A percentile compares a stretch with the other conserved stretches of the same genome.
These are phyloP conservation scores for Aspergillus intermedius DNA, from an alignment of 2,329 filamentous ascomycete species.

Conservation along the genomic window DNA sequence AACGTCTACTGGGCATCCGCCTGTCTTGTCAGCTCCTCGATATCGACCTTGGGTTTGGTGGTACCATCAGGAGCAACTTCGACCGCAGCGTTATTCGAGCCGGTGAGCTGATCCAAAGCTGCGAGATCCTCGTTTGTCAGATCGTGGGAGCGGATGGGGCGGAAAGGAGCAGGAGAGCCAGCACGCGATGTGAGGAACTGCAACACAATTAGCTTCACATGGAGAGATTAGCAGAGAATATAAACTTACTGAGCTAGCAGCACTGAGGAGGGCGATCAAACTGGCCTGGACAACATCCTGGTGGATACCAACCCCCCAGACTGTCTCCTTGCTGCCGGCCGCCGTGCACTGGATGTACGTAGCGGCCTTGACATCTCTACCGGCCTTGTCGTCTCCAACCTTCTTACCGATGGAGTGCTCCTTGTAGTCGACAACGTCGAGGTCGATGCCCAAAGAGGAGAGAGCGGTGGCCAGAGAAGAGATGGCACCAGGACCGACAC, in stretches of 20 bases:
- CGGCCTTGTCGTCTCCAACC: conserved; percentile 33
- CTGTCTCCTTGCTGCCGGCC: conserved; percentile 52
- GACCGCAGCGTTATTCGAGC: conserved; percentile 14
- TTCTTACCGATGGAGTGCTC: conserved; percentile 75
- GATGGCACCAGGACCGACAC: conserved; percentile 82
- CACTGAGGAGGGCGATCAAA: conserved; percentile 76
- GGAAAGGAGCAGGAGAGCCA: conserved; percentile 60
- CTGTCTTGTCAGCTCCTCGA: conserved; percentile 32
- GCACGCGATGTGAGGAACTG: conserved; percentile 69
- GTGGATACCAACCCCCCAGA: conserved; percentile 56
- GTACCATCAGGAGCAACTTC: conserved; percentile 18
- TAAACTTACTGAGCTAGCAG: conserved; percentile 70
- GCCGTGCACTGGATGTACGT: conserved; percentile 87
- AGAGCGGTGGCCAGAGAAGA: conserved; percentile 82
- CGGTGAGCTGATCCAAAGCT: conserved; percentile 36
- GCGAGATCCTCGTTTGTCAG: conserved; percentile 39
- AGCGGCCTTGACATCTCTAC: conserved; percentile 81
- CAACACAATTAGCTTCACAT: not conserved
- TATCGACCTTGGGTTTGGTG: conserved; percentile 27
- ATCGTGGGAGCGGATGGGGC: conserved; percentile 50
- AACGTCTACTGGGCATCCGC: conserved; percentile 25
- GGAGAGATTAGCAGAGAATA: not conserved
- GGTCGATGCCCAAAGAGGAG: conserved; percentile 67
- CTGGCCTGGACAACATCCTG: conserved; percentile 88
- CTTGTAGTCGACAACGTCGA: conserved; percentile 92